These are phyloP conservation scores for Coffea humblotiana DNA, from an alignment of 305 asterid species.

Conservation along the genomic window DNA sequence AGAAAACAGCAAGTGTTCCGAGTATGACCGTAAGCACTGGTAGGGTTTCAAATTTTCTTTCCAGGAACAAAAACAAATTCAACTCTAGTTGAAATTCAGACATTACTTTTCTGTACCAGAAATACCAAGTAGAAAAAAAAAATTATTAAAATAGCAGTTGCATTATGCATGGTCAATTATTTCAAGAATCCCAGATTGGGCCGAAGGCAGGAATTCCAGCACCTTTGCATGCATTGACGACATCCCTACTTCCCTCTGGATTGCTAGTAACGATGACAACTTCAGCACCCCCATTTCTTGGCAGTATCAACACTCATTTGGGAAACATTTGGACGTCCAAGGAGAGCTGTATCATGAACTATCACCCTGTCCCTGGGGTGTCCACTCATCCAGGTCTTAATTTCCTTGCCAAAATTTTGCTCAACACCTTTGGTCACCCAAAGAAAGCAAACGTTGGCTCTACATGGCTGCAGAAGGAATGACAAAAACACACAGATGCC, in stretches of 20 bases:
- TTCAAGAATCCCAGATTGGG: slow-evolving; percentile 76
- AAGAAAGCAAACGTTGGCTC: slow-evolving; percentile 50
- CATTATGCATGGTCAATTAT: not conserved
- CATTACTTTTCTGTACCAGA: no score
- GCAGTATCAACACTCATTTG: slow-evolving; percentile 56
- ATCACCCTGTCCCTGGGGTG: slow-evolving; percentile 49
- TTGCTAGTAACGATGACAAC: slow-evolving; percentile 75
- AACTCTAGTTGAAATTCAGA: not conserved
- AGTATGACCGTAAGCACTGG: not conserved
- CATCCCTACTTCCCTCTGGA: slow-evolving; percentile 69
- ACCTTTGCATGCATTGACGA: slow-evolving; percentile 57
- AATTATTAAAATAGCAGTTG: not conserved
- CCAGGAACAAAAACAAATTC: not conserved
- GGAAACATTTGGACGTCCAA: slow-evolving; percentile 64
- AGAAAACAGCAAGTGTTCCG: not conserved
- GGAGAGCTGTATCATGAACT: slow-evolving; percentile 59
- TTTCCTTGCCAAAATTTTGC: slow-evolving; percentile 54
- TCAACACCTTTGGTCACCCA: slow-evolving; percentile 77
- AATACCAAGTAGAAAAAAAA: no score
- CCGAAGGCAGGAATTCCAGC: slow-evolving; percentile 69
- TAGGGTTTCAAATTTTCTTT: not conserved
- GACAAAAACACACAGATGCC: slow-evolving; percentile 70
- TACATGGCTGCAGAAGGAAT: slow-evolving; percentile 53
- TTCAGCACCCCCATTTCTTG: slow-evolving; percentile 53
- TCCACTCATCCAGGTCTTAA: slow-evolving; percentile 55